phyloP scores from a whole-genome alignment of 208 protist genomes.

The Trypanosoma lewisi region DNA sequence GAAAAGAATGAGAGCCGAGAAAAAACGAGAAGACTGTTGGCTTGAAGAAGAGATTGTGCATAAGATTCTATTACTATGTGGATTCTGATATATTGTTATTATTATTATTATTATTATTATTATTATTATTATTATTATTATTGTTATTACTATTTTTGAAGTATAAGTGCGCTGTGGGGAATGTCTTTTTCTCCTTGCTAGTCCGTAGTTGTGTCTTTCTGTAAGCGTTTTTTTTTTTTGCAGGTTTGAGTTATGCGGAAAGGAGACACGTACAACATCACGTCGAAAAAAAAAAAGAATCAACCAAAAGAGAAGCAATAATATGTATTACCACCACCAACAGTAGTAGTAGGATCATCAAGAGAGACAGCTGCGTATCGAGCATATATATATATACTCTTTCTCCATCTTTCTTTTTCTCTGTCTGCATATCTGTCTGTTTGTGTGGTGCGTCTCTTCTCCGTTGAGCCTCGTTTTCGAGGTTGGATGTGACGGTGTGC shows the following conservation, averaged over 20 bases:
- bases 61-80: not conserved
- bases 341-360: not conserved
- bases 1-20: too few species aligned
- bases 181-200: not conserved
- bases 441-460: not conserved
- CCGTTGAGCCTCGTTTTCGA: not conserved
- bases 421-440: not conserved
- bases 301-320: too few species aligned
- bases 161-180: not conserved
- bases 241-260: not conserved
- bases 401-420: not conserved
- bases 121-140: too few species aligned
- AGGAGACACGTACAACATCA: not conserved
- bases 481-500: too few species aligned
- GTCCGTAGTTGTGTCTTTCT: not conserved
- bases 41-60: not conserved
- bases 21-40: too few species aligned
- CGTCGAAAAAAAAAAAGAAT: not conserved
- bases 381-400: not conserved
- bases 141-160: constrained; percentile 1
- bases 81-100: not conserved
- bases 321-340: too few species aligned
- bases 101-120: too few species aligned
- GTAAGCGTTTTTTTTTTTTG: too few species aligned
- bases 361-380: not conserved